Conservation (phyloP, 257 asterid species). For the Nicotiana tomentosiformis region DNA sequence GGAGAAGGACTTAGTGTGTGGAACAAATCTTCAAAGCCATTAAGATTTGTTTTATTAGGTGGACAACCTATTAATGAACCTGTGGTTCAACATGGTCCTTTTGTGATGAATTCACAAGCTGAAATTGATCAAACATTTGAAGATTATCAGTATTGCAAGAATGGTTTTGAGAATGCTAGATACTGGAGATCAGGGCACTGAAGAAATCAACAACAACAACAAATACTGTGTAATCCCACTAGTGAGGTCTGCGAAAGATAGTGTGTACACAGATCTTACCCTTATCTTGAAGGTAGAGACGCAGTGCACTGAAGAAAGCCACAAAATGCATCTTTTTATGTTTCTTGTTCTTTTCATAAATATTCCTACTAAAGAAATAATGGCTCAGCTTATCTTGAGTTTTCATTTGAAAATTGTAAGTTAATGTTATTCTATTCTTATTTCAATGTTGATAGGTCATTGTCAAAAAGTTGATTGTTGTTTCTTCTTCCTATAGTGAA, state of each 20-base stretch:
- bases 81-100: slow-evolving; percentile 84
- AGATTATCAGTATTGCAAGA: slow-evolving; percentile 63
- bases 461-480: slow-evolving; percentile 6
- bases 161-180: slow-evolving; percentile 87
- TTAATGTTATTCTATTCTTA: background rate
- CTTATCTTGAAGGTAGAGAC: no score
- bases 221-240: no score
- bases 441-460: slow-evolving; percentile 10
- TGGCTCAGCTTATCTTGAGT: slow-evolving; percentile 15
- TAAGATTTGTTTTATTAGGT: slow-evolving; percentile 66
- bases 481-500: background rate
- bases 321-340: background rate
- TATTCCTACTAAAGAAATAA: background rate
- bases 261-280: no score
- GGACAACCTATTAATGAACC: slow-evolving; percentile 90
- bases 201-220: background rate
- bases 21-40: slow-evolving; percentile 49
- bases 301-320: background rate
- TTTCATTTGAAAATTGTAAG: slow-evolving; percentile 12
- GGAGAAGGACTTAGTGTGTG: slow-evolving; percentile 87
- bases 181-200: slow-evolving; percentile 49
- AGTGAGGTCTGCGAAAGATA: no score
- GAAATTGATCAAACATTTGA: slow-evolving; percentile 73
- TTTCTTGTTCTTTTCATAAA: background rate
- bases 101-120: slow-evolving; percentile 91